Conservation (phyloP, 2,329 filamentous ascomycete species). For the Fusarium ramigenum region DNA sequence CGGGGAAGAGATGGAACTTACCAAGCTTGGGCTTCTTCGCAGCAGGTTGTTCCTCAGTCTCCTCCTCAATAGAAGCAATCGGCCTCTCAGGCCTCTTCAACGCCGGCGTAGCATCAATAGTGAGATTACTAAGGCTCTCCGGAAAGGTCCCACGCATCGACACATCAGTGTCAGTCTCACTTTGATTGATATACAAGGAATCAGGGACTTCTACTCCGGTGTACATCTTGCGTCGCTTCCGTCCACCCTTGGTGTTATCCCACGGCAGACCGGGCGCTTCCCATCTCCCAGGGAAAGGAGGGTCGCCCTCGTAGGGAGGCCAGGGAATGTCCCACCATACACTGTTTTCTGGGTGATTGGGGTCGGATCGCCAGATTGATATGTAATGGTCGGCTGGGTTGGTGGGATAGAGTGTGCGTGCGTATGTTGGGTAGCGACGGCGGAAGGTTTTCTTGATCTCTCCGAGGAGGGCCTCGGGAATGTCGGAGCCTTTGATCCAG, state of each 20-base stretch:
- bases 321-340: constrained; percentile 42
- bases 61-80: not conserved
- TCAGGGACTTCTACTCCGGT: constrained; percentile 16
- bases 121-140: constrained; percentile 25
- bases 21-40: constrained; percentile 27
- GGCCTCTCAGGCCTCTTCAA: constrained; percentile 1
- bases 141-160: constrained; percentile 23
- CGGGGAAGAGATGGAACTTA: not conserved
- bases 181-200: constrained; percentile 27
- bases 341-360: constrained; percentile 45
- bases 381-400: constrained; percentile 17
- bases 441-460: constrained; percentile 40
- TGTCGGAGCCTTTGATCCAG: constrained; percentile 40
- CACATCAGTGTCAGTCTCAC: constrained; percentile 36
- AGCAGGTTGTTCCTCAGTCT: constrained; percentile 4
- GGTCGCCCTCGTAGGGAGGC: constrained; percentile 38
- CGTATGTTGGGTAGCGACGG: constrained; percentile 39
- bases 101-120: not conserved
- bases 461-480: constrained; percentile 29
- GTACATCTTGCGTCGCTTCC: not conserved
- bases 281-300: constrained; percentile 40
- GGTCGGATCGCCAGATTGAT: constrained; percentile 44
- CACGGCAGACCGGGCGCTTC: constrained; percentile 11
- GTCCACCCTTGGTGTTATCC: not conserved
- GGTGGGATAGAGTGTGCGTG: constrained; percentile 44